Evolutionary conservation across 805 yeast genomes (phyloP), one percentile per base, ranked within the genome.

Genomic region (Candida odintsovae): DNA sequence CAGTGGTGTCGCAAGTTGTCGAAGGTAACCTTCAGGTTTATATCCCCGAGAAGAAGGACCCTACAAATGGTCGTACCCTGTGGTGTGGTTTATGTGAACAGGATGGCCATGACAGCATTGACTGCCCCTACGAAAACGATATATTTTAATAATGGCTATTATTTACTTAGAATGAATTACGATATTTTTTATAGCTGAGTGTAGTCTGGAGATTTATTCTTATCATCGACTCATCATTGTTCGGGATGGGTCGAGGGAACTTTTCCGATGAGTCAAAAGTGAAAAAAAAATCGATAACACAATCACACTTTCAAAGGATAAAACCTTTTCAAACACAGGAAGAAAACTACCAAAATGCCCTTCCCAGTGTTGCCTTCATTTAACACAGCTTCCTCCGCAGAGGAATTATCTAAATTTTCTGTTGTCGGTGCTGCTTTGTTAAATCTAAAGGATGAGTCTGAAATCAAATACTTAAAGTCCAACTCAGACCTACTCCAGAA

Each of bases 61-160:
- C 90, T 1, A 72, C 90, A 0, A 80, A 79, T 2, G 96, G 96
- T 1, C 73, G 90, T 39, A 69, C 69, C 23, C 73, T 78, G 51
- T 92, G 97, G 96, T 92, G 99, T 68, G 96, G 95, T 0, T 70
- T 89, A 44, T 92, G 99, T 67, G 98, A 92, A 63, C 71, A 88
- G 45, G 82, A 79, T 40, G 99, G 98, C 0, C 99, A 92, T 61
- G 83, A 81, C 41, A 85, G 94, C 52, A 71, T 82, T 26, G 89
- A 89, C 46, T 92, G 99, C 65, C 97, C 97, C 0, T 89, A 78
- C 61, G 95, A 58, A 33, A 60, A 56, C 28, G 63, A 58, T 37
- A 48, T 59, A 18, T 59, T 59, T 38, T 59, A 40, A 40, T 31
- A 10, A 11, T 40, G 8, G 10, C 12, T 26, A 40, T 8, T 39